Base-by-base conservation (phyloP, 768 basidiomycete genomes). In the Pleurotus ostreatus region DNA sequence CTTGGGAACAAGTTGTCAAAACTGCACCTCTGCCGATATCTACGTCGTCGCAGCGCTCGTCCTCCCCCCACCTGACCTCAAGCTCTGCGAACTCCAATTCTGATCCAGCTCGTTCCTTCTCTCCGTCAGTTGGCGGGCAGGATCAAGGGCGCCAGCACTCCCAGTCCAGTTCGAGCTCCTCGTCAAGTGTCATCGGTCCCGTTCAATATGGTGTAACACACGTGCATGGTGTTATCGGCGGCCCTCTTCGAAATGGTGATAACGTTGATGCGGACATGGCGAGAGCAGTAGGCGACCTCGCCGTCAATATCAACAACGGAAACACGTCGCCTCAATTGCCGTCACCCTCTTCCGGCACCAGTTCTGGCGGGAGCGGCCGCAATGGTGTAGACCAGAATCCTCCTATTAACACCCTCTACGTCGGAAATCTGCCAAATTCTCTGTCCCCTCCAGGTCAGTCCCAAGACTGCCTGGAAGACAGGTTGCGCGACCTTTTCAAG, bases 381-480 rank as follows among this genome's bases (percentile, higher is more conserved):
- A 77, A 74, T 41, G 73, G 76, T 23, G 74, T 85, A 37, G 96
- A 98, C 71, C 93, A 96, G 74, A 98, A 98, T 69, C 95, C 95
- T 63, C 95, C 95, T 12, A 98, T 98, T 71, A 98, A 97, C 66
- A 99, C 97, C 0, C 78, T 99, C n/a, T 98, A 98, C 66, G 94
- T 99, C n/a, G 97, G 97, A 45, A 98, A 98, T 64, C 73, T 99
- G 57, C 97, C 96, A 2, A 91, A 89, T 4, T 82, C 87, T 30
- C 83, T 86, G 20, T 79, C 85, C 15, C 83, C 89, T 5, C 71
- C 77, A 3, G 86, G 89, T 2, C 87, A 84, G 63, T 84, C 91
- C 38, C 81, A 86, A 46, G 87, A 89, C 61, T 84, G 86, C 64
- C 80, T 99, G 2, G 95, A 99, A 71, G 92, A 95, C 57, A 85